Evolutionary conservation across 495 filamentous ascomycete genomes (phyloP), one percentile per base, ranked within the genome.

Genomic region (Trypethelium eluteriae): DNA sequence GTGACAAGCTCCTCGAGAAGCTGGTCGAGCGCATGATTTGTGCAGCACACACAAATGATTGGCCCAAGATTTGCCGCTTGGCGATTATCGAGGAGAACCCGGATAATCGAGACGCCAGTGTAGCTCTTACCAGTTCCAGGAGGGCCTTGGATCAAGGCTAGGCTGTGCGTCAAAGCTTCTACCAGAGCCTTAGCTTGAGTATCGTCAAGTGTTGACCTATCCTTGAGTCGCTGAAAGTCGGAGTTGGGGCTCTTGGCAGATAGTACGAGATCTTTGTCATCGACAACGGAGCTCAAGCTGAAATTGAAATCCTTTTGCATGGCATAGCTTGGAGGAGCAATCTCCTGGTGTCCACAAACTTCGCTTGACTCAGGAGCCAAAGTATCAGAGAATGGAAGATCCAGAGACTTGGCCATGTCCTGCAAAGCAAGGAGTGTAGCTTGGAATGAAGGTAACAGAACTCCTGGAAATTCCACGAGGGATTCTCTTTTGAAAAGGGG

Each of bases 81-180:
- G 44, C 81, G 81, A 68, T 88, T 88, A 11, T 76, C 78, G 2
- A 92, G 73, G 7, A 93, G 72, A 1, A 84, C 82, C 67, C 89
- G 83, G 18, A 90, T 79, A 62, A 85, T 71, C 41, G 79, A 76
- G 16, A 84, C 80, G 3, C 83, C 86, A 0, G 81, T 82, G 65
- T 80, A 88, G 64, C 80, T 83, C 72, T 94, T 94, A 4, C 90
- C 89, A 3, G 89, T 92, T 1, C 90, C 90, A 4, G 90, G 90
- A 0, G 90, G 90, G 0, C 90, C 90, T 78, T 94, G 88, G 39
- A 92, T 88, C 0, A 91, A 76, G 11, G 83, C 83, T 34, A 90
- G 69, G 5, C 76, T 76, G 3, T 81, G 78, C 2, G 76, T 81
- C 3, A 93, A 75, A 25, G 83, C 77, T 38, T 79, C 70, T 2